A percentile compares a stretch with the other conserved stretches of the same genome.
Conservation (phyloP, 306 rosid species). For the Citrullus amarus region DNA sequence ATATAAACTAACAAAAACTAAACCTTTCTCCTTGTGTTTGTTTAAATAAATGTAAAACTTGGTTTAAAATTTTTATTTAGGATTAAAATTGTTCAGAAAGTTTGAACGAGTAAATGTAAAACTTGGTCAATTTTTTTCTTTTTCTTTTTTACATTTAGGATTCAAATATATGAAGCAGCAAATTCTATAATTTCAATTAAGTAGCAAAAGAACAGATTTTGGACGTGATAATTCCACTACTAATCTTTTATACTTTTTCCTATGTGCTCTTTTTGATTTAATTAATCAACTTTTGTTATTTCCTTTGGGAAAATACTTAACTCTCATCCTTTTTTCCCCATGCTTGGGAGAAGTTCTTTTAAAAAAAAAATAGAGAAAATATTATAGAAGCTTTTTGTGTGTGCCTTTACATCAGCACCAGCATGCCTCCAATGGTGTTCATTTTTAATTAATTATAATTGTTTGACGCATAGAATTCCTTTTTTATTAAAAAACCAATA, state of each 20-base stretch:
- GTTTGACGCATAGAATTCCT: background rate
- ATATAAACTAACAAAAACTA: background rate
- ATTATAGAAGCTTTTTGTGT: background rate
- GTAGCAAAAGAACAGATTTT: background rate
- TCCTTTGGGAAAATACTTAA: background rate
- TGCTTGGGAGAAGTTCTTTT: background rate
- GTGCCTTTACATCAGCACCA: background rate
- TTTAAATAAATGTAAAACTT: background rate
- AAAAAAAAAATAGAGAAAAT: too few species aligned
- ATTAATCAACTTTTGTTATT: background rate
- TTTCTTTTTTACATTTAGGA: background rate
- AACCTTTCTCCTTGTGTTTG: background rate
- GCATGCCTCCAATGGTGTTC: background rate
- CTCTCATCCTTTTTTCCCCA: background rate
- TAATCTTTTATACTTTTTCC: background rate
- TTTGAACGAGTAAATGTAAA: background rate
- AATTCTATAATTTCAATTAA: background rate
- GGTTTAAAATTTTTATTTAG: background rate
- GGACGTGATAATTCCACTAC: constrained; percentile 1
- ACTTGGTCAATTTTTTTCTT: background rate
- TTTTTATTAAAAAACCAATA: background rate
- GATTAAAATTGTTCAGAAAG: background rate
- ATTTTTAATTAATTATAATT: background rate
- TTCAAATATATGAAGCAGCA: background rate
- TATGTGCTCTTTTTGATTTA: background rate